Evolutionary conservation across 2,329 filamentous ascomycete genomes (phyloP).

Genomic region (Alternaria sp.): DNA sequence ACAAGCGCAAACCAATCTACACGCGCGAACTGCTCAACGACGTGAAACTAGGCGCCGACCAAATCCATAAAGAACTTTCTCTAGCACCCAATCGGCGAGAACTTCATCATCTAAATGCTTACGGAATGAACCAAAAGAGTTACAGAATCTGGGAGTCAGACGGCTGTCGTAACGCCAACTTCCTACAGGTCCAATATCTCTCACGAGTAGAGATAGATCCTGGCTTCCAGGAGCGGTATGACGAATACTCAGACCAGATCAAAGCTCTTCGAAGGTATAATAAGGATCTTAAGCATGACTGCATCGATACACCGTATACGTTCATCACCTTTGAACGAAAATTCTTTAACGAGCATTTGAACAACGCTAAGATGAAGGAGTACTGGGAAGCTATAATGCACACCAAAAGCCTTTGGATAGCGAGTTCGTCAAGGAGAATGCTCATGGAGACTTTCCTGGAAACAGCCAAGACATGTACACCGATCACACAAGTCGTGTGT

Average conservation of each 20-base stretch:
- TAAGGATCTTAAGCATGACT: not conserved
- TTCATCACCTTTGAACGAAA: not conserved
- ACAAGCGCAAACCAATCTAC: constrained; percentile 2
- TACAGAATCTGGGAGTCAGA: constrained; percentile 8
- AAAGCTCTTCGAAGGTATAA: constrained; percentile 7
- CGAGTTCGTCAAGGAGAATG: not conserved
- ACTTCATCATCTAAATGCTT: not conserved
- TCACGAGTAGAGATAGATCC: constrained; percentile 19
- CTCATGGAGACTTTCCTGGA: not conserved
- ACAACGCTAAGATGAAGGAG: not conserved
- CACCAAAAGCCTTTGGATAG: constrained; percentile 7
- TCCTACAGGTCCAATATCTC: constrained; percentile 10
- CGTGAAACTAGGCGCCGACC: not conserved
- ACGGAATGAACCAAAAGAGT: not conserved
- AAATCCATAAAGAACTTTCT: not conserved
- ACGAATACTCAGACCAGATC: not conserved
- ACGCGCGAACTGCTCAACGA: constrained; percentile 9
- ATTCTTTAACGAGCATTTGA: not conserved
- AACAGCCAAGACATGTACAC: not conserved
- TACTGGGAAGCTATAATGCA: constrained; percentile 1
- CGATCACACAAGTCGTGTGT: constrained; percentile 23
- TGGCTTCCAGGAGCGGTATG: constrained; percentile 11
- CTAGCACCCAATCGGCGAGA: not conserved
- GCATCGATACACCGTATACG: constrained; percentile 7
- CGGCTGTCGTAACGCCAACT: not conserved